Evolutionary conservation across 1,284 basidiomycete species (phyloP).

Genomic region (Pyrrhoderma noxium): DNA sequence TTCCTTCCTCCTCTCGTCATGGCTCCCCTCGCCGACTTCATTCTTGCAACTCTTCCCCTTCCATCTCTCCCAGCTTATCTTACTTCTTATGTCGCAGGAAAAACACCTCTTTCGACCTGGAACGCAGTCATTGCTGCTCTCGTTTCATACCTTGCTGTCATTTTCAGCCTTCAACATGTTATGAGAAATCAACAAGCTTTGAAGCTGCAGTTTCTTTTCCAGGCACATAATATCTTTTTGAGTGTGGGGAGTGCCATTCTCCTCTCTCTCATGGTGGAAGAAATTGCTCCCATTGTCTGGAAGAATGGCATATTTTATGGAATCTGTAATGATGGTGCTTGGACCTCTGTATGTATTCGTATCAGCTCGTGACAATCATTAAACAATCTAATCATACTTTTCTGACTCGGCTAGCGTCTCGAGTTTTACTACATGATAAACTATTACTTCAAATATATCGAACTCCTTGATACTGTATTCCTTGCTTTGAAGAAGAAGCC

Average conservation of each 20-base stretch:
- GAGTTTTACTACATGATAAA: slow-evolving; percentile 98
- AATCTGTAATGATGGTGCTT: slow-evolving; percentile 73
- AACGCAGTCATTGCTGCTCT: slow-evolving; percentile 67
- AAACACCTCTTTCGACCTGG: slow-evolving; percentile 77
- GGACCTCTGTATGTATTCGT: slow-evolving; percentile 69
- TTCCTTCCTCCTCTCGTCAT: slow-evolving; percentile 34
- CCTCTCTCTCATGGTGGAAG: slow-evolving; percentile 84
- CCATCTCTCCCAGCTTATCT: slow-evolving; percentile 54
- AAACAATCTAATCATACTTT: slow-evolving; percentile 1
- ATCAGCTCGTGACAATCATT: neutral
- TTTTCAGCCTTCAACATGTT: slow-evolving; percentile 80
- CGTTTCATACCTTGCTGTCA: slow-evolving; percentile 76
- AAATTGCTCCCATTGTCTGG: slow-evolving; percentile 73
- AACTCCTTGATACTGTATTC: slow-evolving; percentile 94
- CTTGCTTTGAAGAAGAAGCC: slow-evolving; percentile 98
- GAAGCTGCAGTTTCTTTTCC: slow-evolving; percentile 84
- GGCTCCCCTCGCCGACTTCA: slow-evolving; percentile 66
- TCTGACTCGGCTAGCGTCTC: slow-evolving; percentile 48
- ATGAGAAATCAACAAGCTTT: slow-evolving; percentile 75
- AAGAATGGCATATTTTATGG: slow-evolving; percentile 67
- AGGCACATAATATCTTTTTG: slow-evolving; percentile 87
- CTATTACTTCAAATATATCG: slow-evolving; percentile 94
- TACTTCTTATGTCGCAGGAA: slow-evolving; percentile 62
- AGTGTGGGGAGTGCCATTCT: slow-evolving; percentile 77
- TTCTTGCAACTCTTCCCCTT: slow-evolving; percentile 47